Base-by-base conservation (phyloP, 768 basidiomycete species). In the Collybiopsis luxurians region DNA sequence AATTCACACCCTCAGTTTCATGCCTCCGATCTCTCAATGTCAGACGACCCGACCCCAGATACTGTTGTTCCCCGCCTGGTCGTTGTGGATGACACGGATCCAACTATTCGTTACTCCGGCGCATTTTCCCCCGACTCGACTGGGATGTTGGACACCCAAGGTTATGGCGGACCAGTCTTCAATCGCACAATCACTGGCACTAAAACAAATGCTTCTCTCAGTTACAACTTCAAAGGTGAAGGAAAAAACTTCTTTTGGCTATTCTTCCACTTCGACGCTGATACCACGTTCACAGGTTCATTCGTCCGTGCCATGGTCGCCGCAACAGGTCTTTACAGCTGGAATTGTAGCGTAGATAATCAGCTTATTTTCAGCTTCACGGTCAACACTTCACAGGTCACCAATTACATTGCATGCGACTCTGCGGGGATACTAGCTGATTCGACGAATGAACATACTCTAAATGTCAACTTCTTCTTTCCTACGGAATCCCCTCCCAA, bases 21-120 rank as follows among this genome's bases (percentile, higher is more conserved):
- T 13, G 31, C 31, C 31, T 34, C 31, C 6, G 31, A 13, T 6
- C 31, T 6, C 31, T 13, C 31, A 34, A 34, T 34, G 31, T 6
- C 31, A 34, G n/a, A n/a, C n/a, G n/a, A n/a, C n/a, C n/a, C n/a
- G 36, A 42, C 40, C 17, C 40, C 40, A 10, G 40, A 42, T 42
- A 21, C 40, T 17, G 40, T 17, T 21, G 40, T 42, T 47, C 46
- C 46, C 24, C 23, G 46, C 6, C 46, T 47, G 13, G 23, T 47
- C 21, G 24, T 47, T 47, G 46, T 47, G 23, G 46, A 47, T 30
- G 46, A 47, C 46, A 47, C 46, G n/a, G 46, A 47, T n/a, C 46
- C 46, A 12, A 10, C 46, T 4, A 47, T 47, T 6, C 46, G n/a
- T 5, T 47, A 47, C 23, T 26, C 46, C 4, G 5, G 5, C 24